phyloP scores from a whole-genome alignment of 306 rosid genomes.

The Abrus precatorius region DNA sequence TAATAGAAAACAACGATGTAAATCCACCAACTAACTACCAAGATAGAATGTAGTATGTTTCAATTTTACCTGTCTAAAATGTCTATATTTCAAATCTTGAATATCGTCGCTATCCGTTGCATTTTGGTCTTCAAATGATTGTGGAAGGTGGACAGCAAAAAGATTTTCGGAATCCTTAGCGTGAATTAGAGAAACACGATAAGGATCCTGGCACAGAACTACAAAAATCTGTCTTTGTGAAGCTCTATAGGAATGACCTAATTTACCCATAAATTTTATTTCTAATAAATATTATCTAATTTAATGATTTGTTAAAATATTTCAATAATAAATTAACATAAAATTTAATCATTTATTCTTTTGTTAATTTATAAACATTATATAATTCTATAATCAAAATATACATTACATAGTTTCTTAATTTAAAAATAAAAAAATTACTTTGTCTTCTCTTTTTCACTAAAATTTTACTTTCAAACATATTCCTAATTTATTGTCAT shows the following conservation, averaged over 20 bases:
- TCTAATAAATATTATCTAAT: no score
- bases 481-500: no score
- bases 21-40: background rate
- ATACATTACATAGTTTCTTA: no score
- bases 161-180: background rate
- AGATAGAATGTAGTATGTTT: background rate
- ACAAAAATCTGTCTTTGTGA: background rate
- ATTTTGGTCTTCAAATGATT: background rate
- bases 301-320: no score
- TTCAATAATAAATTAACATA: no score
- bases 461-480: no score
- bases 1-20: background rate
- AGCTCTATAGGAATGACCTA: background rate
- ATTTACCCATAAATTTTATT: background rate
- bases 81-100: background rate
- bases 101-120: background rate
- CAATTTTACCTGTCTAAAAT: background rate
- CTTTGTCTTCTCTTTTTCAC: no score
- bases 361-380: no score
- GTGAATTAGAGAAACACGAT: conserved; percentile 12
- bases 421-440: no score
- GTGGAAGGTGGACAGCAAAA: background rate
- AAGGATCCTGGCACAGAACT: background rate
- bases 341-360: no score
- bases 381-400: no score